phyloP scores from a whole-genome alignment of 768 basidiomycete genomes.

The Lentinula edodes region DNA sequence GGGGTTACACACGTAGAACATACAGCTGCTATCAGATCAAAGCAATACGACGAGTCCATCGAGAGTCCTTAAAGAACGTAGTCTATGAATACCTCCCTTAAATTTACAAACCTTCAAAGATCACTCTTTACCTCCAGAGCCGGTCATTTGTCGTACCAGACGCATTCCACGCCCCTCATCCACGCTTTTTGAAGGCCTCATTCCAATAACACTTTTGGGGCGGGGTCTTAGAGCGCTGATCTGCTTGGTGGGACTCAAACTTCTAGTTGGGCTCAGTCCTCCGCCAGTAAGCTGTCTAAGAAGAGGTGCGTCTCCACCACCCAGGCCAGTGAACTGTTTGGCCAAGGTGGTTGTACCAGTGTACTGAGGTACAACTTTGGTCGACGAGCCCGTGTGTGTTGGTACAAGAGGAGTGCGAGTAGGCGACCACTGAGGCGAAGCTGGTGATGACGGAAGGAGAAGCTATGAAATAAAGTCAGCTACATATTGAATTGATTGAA shows the following conservation, averaged over 20 bases:
- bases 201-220: slow-evolving; percentile 76
- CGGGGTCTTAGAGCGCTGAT: slow-evolving; percentile 47
- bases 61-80: slow-evolving; percentile 2
- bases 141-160: slow-evolving; percentile 76
- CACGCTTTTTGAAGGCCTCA: slow-evolving; percentile 52
- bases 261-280: slow-evolving; percentile 28
- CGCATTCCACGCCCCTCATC: slow-evolving; percentile 75
- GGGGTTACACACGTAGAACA: not conserved
- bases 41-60: slow-evolving; percentile 6
- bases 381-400: slow-evolving; percentile 34
- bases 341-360: slow-evolving; percentile 73
- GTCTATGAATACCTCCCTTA: not conserved
- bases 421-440: slow-evolving; percentile 49
- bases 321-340: slow-evolving; percentile 67
- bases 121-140: slow-evolving; percentile 27
- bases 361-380: slow-evolving; percentile 45
- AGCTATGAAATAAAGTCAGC: slow-evolving; percentile 32
- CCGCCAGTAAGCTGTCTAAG: slow-evolving; percentile 25
- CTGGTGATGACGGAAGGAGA: slow-evolving; percentile 47
- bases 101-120: no score
- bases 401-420: slow-evolving; percentile 42
- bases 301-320: slow-evolving; percentile 32
- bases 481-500: not conserved
- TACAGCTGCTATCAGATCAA: slow-evolving; percentile 10
- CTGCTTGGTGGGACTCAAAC: slow-evolving; percentile 74